Percentiles rank a stretch among this genome's conserved stretches.
Conservation (phyloP, 208 protist genomes). For the Perkinsela sp. region DNA sequence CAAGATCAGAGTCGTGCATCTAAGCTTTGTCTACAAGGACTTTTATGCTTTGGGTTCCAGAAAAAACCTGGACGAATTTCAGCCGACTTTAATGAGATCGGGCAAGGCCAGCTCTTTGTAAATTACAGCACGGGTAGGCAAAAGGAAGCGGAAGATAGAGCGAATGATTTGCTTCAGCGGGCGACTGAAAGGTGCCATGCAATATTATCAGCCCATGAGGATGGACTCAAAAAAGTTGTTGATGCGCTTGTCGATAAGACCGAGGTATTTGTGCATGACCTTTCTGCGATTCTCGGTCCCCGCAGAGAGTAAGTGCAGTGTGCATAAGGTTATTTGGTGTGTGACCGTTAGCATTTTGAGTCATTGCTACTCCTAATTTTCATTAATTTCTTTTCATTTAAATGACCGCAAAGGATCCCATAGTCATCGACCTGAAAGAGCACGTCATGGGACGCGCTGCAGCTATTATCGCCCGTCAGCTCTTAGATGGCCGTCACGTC, state of each 20-base stretch:
- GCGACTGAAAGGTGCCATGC: conserved; percentile 16
- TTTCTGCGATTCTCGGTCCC: conserved; percentile 20
- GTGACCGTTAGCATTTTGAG: too few species aligned
- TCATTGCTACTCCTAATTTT: too few species aligned
- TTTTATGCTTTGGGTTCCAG: conserved; percentile 48
- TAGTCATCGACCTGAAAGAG: conserved; percentile 85
- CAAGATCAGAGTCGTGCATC: conserved; percentile 73
- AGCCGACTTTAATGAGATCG: conserved; percentile 30
- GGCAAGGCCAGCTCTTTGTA: conserved; percentile 36
- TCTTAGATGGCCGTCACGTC: conserved; percentile 81
- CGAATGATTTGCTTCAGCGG: conserved; percentile 16
- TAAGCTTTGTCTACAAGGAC: conserved; percentile 18
- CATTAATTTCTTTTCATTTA: too few species aligned
- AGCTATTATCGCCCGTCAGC: conserved; percentile 85
- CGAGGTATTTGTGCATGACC: conserved; percentile 31
- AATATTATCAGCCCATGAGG: conserved; percentile 16
- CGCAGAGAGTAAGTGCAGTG: too few species aligned
- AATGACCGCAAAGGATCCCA: conserved; percentile 3
- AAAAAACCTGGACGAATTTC: conserved; percentile 27
- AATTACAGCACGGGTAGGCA: conserved; percentile 22
- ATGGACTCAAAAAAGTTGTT: conserved; percentile 13
- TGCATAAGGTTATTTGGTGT: too few species aligned
- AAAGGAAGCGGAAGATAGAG: conserved; percentile 24
- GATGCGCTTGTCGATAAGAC: conserved; percentile 19
- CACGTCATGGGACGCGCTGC: conserved; percentile 90